These are phyloP conservation scores for Neofusicoccum sp. DNA, from an alignment of 2,329 filamentous ascomycete genomes.

Conservation along the genomic window DNA sequence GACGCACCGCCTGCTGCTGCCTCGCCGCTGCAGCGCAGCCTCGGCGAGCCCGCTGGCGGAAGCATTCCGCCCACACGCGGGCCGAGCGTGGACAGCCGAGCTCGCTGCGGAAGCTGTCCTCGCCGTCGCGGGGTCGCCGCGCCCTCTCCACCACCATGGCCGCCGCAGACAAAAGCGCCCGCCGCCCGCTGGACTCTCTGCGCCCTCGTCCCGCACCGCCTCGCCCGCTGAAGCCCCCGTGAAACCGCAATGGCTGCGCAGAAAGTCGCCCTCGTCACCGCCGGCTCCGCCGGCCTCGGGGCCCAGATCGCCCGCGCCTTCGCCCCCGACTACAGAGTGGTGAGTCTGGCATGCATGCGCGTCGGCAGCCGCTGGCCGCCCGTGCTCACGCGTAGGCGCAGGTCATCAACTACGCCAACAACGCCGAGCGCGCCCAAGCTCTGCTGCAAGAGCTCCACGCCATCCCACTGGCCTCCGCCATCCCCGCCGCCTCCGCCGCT, in stretches of 20 bases:
- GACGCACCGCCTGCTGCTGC: too few species aligned
- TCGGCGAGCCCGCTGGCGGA: background rate
- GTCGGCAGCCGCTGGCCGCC: background rate
- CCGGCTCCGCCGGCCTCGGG: conserved; percentile 50
- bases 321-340: conserved; percentile 47
- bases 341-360: conserved; percentile 27
- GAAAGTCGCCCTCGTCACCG: conserved; percentile 49
- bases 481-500: conserved; percentile 23
- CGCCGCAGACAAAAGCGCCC: background rate
- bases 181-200: background rate
- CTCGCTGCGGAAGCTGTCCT: background rate
- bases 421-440: conserved; percentile 39
- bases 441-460: conserved; percentile 43
- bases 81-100: conserved; percentile 12
- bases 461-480: conserved; percentile 31
- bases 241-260: conserved; percentile 34
- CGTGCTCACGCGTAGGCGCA: conserved; percentile 21
- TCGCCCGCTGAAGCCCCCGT: background rate
- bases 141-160: background rate
- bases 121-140: conserved; percentile 2
- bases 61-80: conserved; percentile 9
- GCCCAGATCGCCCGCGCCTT: conserved; percentile 47
- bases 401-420: conserved; percentile 51
- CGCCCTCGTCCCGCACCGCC: background rate
- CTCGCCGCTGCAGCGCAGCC: background rate